Evolutionary conservation across 495 filamentous ascomycete genomes (phyloP).

Genomic region (Haplographium delicatum): DNA sequence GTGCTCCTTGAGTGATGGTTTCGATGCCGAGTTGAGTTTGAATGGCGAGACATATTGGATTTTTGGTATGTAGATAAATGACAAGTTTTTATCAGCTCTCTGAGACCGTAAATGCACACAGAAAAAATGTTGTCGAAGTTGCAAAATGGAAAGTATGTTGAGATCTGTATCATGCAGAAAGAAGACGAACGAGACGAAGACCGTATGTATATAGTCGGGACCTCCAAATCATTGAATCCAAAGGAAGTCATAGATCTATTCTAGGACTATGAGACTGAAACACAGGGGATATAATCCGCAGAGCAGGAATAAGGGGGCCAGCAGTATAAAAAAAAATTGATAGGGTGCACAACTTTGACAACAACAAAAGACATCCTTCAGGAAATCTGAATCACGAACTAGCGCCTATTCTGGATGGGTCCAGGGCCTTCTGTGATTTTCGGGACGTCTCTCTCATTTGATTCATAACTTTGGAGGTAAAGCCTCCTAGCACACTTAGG

Average conservation of each 20-base stretch:
- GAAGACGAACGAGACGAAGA: not conserved
- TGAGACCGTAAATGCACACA: no score
- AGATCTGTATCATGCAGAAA: not conserved
- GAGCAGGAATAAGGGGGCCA: not conserved
- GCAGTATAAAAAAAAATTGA: not conserved
- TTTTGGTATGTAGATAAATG: not conserved
- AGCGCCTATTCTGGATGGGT: slow-evolving; percentile 1
- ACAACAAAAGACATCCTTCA: not conserved
- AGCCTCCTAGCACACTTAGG: not conserved
- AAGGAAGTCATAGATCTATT: no score
- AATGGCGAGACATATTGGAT: slow-evolving; percentile 19
- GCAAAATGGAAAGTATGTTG: no score
- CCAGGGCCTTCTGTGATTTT: slow-evolving; percentile 1
- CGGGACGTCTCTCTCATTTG: not conserved
- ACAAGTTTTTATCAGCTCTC: no score
- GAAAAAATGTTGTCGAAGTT: no score
- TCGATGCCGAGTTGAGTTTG: slow-evolving; percentile 15
- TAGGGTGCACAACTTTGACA: not conserved
- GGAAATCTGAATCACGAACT: not conserved
- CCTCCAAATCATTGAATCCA: no score
- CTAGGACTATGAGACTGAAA: no score
- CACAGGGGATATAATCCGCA: no score
- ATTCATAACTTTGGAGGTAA: not conserved
- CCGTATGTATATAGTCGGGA: not conserved
- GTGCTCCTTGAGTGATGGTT: slow-evolving; percentile 8